phyloP scores from a whole-genome alignment of 1,284 basidiomycete species.

The Schizopora paradoxa region DNA sequence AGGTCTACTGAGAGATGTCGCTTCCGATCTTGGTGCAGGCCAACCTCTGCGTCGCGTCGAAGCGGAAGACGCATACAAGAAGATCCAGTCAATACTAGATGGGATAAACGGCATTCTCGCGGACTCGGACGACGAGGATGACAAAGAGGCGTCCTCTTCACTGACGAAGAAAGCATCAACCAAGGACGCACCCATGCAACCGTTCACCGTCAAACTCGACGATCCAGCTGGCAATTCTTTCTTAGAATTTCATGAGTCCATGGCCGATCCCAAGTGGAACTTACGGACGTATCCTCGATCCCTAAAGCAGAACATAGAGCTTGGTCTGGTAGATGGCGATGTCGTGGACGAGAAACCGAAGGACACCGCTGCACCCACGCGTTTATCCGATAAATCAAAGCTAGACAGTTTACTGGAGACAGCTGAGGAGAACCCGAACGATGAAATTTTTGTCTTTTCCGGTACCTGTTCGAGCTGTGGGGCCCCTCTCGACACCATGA shows the following conservation, averaged over 20 bases:
- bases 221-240: constrained; percentile 97
- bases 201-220: constrained; percentile 85
- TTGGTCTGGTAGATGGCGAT: constrained; percentile 63
- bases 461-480: constrained; percentile 89
- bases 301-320: constrained; percentile 74
- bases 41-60: constrained; percentile 87
- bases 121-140: constrained; percentile 56
- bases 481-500: constrained; percentile 77
- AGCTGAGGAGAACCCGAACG: constrained; percentile 52
- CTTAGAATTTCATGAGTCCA: constrained; percentile 76
- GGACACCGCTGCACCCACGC: too few species aligned
- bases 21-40: constrained; percentile 77
- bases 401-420: too few species aligned
- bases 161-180: constrained; percentile 30
- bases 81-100: constrained; percentile 75
- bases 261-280: constrained; percentile 91
- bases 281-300: constrained; percentile 84
- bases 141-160: constrained; percentile 22
- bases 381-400: too few species aligned
- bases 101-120: constrained; percentile 67
- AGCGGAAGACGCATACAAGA: constrained; percentile 69
- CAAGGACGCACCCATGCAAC: constrained; percentile 52
- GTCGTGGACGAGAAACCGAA: constrained; percentile 41
- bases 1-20: constrained; percentile 83
- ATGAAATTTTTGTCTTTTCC: constrained; percentile 90